Conservation (phyloP, 75 land plant species). For the Cupressus sempervirens region DNA sequence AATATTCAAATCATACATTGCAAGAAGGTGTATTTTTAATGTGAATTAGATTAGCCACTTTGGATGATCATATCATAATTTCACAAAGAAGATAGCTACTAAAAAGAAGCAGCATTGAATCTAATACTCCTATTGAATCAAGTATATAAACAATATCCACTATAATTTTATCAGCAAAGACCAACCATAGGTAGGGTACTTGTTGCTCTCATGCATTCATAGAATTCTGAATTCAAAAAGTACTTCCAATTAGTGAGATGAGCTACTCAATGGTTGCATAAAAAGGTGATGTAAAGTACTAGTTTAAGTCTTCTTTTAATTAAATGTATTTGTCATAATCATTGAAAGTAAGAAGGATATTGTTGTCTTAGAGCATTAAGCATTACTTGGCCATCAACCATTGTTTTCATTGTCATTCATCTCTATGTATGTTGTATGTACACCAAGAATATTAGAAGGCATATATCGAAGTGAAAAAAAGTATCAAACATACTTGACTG, state of each 20-base stretch:
- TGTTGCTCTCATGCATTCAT: slow-evolving; percentile 77
- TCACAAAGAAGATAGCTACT: slow-evolving; percentile 63
- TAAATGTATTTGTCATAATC: background rate
- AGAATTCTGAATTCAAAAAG: slow-evolving; percentile 60
- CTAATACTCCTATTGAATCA: slow-evolving; percentile 93
- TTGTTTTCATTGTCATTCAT: slow-evolving; percentile 84
- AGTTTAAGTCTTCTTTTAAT: background rate
- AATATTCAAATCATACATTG: background rate
- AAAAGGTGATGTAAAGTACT: background rate
- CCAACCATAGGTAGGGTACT: slow-evolving; percentile 85
- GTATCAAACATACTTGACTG: background rate
- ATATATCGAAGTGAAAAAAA: background rate
- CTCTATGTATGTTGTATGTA: slow-evolving; percentile 66
- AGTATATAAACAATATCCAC: slow-evolving; percentile 78
- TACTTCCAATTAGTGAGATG: background rate
- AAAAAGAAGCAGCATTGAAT: slow-evolving; percentile 85
- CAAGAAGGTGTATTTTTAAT: background rate
- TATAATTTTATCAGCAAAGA: slow-evolving; percentile 92
- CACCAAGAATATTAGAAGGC: background rate
- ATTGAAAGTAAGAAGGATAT: background rate
- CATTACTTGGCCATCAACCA: slow-evolving; percentile 94
- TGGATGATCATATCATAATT: slow-evolving; percentile 31
- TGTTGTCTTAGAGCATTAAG: slow-evolving; percentile 65
- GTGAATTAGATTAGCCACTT: background rate
- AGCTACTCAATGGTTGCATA: background rate